A percentile compares a stretch with the other conserved stretches of the same genome.
Conservation (phyloP, 441 rosid species). For the Metrosideros polymorpha region DNA sequence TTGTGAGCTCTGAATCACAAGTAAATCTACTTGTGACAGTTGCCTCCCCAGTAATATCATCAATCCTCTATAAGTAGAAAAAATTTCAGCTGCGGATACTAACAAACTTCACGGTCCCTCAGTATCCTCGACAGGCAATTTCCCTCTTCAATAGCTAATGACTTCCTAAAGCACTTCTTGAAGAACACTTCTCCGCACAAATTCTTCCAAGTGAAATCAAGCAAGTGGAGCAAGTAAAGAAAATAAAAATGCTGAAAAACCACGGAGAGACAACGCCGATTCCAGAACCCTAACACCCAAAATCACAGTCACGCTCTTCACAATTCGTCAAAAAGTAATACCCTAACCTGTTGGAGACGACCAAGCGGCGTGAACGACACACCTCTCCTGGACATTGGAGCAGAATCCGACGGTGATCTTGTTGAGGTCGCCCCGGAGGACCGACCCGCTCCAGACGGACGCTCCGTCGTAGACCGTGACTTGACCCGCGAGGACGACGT, state of each 20-base stretch:
- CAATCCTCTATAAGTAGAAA: neutral
- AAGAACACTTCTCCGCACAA: neutral
- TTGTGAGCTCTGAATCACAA: neutral
- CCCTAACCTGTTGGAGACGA: slow-evolving; percentile 84
- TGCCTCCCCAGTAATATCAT: neutral
- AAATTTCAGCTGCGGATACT: neutral
- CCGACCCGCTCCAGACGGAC: slow-evolving; percentile 87
- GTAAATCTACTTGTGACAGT: neutral
- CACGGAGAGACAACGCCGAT: neutral
- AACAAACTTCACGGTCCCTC: neutral
- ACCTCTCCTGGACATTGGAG: slow-evolving; percentile 91
- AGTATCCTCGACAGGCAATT: neutral
- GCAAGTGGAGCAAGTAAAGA: neutral
- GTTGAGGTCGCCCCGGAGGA: slow-evolving; percentile 93
- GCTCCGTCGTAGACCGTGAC: slow-evolving; percentile 85
- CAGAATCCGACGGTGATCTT: slow-evolving; percentile 86
- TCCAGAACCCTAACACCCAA: neutral
- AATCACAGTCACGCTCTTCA: neutral
- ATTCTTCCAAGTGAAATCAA: neutral
- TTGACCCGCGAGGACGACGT: slow-evolving; percentile 90
- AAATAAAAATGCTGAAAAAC: neutral
- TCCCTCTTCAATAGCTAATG: neutral
- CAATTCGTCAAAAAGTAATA: neutral
- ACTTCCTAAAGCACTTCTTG: neutral
- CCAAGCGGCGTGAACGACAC: slow-evolving; percentile 98